Conservation (phyloP, 2,329 filamentous ascomycete genomes). For the Passalora sequoiae region DNA sequence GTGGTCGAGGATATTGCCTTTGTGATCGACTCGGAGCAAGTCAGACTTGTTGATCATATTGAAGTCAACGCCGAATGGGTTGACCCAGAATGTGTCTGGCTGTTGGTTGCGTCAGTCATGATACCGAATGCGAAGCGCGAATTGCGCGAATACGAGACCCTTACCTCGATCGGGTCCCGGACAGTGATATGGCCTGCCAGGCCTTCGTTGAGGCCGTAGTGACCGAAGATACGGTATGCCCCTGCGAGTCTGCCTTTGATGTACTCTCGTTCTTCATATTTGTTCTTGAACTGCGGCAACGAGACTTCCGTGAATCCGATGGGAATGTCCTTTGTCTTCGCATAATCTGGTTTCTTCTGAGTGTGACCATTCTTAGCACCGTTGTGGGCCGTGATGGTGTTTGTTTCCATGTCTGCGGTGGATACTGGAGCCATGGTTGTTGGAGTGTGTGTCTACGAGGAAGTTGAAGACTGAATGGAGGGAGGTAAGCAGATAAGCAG, state of each 20-base stretch:
- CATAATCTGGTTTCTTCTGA: constrained; percentile 9
- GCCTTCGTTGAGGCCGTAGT: constrained; percentile 32
- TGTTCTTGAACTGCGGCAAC: constrained; percentile 17
- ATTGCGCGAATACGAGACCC: neutral
- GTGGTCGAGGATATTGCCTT: constrained; percentile 36
- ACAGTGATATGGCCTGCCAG: constrained; percentile 36
- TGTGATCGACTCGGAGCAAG: constrained; percentile 36
- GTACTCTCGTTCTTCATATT: constrained; percentile 31
- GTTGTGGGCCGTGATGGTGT: neutral
- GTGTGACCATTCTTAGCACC: constrained; percentile 2
- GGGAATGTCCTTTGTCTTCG: constrained; percentile 9
- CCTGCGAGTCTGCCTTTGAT: constrained; percentile 35
- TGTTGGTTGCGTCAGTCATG: no score
- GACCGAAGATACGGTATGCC: constrained; percentile 36
- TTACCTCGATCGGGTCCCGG: constrained; percentile 14
- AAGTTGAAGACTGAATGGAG: neutral
- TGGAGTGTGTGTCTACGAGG: neutral
- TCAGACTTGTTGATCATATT: constrained; percentile 35
- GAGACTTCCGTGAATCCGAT: constrained; percentile 13
- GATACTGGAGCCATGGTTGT: constrained; percentile 14
- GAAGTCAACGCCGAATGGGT: constrained; percentile 36
- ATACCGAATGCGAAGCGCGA: neutral
- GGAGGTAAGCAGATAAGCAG: neutral
- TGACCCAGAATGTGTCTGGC: constrained; percentile 30
- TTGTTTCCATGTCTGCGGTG: constrained; percentile 4